These are phyloP conservation scores for Daedaleopsis sinensis DNA, from an alignment of 768 basidiomycete species.

Conservation along the genomic window DNA sequence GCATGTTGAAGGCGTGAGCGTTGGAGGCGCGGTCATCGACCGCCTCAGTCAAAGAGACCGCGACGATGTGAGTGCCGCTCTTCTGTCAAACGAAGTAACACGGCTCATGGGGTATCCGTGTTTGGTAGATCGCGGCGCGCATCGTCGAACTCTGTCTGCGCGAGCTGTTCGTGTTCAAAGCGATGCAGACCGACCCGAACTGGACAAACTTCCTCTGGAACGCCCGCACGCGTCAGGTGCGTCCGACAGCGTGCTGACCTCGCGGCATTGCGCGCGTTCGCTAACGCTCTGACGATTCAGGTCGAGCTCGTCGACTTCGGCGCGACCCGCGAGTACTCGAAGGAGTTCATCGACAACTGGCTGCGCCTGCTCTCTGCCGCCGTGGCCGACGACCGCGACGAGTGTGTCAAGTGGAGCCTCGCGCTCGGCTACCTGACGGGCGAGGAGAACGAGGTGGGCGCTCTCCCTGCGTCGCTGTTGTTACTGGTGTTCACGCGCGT, in stretches of 20 bases:
- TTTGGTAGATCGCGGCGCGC: conserved; percentile 72
- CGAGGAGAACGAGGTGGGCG: conserved; percentile 75
- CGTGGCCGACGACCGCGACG: conserved; percentile 62
- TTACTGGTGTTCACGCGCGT: neutral
- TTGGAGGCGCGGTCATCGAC: conserved; percentile 64
- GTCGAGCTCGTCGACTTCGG: conserved; percentile 95
- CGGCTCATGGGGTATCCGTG: too few species aligned
- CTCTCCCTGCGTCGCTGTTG: too few species aligned
- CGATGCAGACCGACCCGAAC: conserved; percentile 99
- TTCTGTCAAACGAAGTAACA: too few species aligned
- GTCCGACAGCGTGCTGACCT: too few species aligned
- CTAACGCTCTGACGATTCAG: conserved; percentile 35
- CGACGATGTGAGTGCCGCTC: conserved; percentile 59
- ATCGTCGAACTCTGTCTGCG: conserved; percentile 85
- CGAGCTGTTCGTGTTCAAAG: conserved; percentile 87
- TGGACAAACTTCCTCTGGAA: conserved; percentile 99
- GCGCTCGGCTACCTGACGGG: conserved; percentile 91
- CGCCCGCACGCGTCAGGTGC: conserved; percentile 58
- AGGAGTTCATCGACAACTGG: conserved; percentile 90
- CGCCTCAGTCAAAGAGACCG: conserved; percentile 65
- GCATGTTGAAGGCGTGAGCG: conserved; percentile 74
- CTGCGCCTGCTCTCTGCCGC: conserved; percentile 82
- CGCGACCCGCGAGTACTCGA: conserved; percentile 85
- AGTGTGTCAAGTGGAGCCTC: conserved; percentile 73
- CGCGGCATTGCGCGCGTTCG: neutral